Evolutionary conservation across 2,329 filamentous ascomycete species (phyloP).

Genomic region (Myotisia sp.): DNA sequence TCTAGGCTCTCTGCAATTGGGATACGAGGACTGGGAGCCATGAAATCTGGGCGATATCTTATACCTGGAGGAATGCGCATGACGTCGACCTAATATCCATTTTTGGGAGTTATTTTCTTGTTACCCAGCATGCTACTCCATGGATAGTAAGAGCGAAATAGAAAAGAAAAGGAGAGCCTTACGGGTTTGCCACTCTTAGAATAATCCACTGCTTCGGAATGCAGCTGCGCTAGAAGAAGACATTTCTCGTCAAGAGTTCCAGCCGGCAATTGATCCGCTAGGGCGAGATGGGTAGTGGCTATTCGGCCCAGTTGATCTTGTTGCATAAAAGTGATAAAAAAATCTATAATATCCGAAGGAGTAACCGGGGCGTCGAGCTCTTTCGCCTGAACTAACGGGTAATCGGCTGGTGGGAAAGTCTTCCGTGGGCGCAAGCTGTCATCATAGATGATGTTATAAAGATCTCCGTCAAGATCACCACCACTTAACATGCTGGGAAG

Average conservation of each 20-base stretch:
- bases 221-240: constrained; percentile 43
- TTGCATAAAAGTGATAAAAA: constrained; percentile 67
- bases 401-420: constrained; percentile 51
- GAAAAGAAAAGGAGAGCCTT: constrained; percentile 3
- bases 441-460: constrained; percentile 71
- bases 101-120: constrained; percentile 24
- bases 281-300: constrained; percentile 47
- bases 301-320: constrained; percentile 53
- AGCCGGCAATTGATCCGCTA: constrained; percentile 42
- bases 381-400: constrained; percentile 43
- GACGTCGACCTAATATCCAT: constrained; percentile 11
- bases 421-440: constrained; percentile 31
- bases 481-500: constrained; percentile 66
- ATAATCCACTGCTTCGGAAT: constrained; percentile 61
- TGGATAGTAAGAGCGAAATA: constrained; percentile 23
- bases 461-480: constrained; percentile 71
- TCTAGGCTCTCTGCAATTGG: constrained; percentile 24
- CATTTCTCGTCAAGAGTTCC: constrained; percentile 45
- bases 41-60: constrained; percentile 37
- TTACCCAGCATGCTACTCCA: constrained; percentile 27
- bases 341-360: constrained; percentile 56
- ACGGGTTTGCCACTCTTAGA: constrained; percentile 56
- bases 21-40: constrained; percentile 36
- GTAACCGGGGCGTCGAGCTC: constrained; percentile 49
- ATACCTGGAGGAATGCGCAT: constrained; percentile 9